Evolutionary conservation across 1,284 basidiomycete species (phyloP).

Genomic region (Filobasidium uniguttulatum): DNA sequence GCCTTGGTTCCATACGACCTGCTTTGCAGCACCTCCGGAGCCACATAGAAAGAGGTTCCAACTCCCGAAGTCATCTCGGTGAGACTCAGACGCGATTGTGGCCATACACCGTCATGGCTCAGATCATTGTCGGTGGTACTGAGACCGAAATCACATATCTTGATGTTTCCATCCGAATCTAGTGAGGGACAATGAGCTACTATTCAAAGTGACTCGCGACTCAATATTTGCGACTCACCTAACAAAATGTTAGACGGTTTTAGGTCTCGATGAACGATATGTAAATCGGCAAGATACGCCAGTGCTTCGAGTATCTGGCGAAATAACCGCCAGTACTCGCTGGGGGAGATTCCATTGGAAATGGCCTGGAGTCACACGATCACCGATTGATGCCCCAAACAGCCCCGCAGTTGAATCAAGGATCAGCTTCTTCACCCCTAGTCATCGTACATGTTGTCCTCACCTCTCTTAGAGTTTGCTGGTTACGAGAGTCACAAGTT

Average conservation of each 20-base stretch:
- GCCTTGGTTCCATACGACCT: slow-evolving; percentile 45
- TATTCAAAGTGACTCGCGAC: too few species aligned
- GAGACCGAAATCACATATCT: slow-evolving; percentile 89
- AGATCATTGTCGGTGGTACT: slow-evolving; percentile 53
- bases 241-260: slow-evolving; percentile 87
- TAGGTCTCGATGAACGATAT: slow-evolving; percentile 87
- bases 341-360: slow-evolving; percentile 61
- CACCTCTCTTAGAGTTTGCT: slow-evolving; percentile 67
- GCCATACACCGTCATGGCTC: background rate
- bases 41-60: slow-evolving; percentile 84
- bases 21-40: slow-evolving; percentile 53
- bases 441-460: slow-evolving; percentile 16
- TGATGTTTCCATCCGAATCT: slow-evolving; percentile 81
- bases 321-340: slow-evolving; percentile 79
- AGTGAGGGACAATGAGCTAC: background rate
- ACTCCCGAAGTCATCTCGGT: slow-evolving; percentile 67
- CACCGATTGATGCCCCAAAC: background rate
- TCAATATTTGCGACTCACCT: slow-evolving; percentile 44
- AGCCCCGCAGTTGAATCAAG: too few species aligned
- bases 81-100: slow-evolving; percentile 16
- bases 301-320: slow-evolving; percentile 86
- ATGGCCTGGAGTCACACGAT: slow-evolving; percentile 53
- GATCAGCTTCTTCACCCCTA: slow-evolving; percentile 23
- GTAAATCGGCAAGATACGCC: slow-evolving; percentile 73
- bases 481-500: slow-evolving; percentile 36